Base-by-base conservation (phyloP, 768 basidiomycete species). In the Boletus fagicola region DNA sequence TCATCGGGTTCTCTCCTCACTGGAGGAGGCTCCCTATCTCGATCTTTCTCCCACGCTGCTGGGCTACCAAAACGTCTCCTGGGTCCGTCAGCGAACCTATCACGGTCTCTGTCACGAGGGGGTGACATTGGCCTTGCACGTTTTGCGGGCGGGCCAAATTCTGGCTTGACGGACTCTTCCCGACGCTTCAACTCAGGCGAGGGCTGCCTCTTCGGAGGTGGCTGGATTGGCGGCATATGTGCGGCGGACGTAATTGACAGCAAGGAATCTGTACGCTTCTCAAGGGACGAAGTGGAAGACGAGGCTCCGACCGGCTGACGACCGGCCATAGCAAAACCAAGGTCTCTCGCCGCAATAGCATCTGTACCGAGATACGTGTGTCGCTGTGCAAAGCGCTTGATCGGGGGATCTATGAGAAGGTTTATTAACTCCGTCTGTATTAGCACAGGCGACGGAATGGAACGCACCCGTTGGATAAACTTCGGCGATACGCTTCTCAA, bases 311-410 rank as follows among this genome's bases (percentile, higher is more conserved):
- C 47, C 1, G 61, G 68, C 54, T 69, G 69, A 55, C 65, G 71
- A 57, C 58, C 66, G 11, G 75, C 79, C 63, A 82, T 74, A 3
- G 87, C 83, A 61, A 92, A 88, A 6, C 96, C 96, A 20, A 97
- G 83, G 68, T 98, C 96, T 39, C 87, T 84, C 15, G 85, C 80
- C 2, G 94, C 92, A 59, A 98, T 95, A 20, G 92, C 88, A 66
- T 98, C 95, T 28, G 87, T 86, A 35, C 86, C 86, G 28, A 87
- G 80, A 63, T 83, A 82, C 0, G 72, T 74, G 62, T 92, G 90
- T 42, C 92, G 80, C 66, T 93, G 89, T 0, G 94, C 94, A 58
- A 97, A 90, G 0, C 89, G 88, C 65, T 96, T 93, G 71, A 97
- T 90, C 0, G 92, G 85, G 1, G 92, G 86, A 65, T 94, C 95